These are phyloP conservation scores for Populus deltoides DNA, from an alignment of 345 rosid species.

Conservation along the genomic window DNA sequence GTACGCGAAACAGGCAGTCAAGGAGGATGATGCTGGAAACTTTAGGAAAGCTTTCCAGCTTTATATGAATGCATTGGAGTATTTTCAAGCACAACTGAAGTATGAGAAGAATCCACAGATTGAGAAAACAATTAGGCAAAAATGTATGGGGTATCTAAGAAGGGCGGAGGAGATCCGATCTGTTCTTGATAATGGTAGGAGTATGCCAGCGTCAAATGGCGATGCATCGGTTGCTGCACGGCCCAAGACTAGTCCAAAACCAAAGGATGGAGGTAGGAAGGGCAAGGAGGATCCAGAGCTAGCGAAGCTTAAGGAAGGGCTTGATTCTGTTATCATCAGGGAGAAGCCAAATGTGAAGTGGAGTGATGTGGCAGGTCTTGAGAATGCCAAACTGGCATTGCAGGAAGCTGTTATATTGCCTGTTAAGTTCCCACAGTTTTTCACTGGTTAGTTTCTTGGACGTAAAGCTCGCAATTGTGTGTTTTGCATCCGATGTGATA, in stretches of 20 bases:
- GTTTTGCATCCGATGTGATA: neutral
- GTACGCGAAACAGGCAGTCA: constrained; percentile 86
- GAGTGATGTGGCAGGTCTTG: constrained; percentile 90
- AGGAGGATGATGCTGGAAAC: constrained; percentile 80
- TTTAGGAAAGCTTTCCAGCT: constrained; percentile 72
- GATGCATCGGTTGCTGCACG: constrained; percentile 57
- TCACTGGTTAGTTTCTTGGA: constrained; percentile 52
- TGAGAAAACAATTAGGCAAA: constrained; percentile 66
- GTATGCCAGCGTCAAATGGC: constrained; percentile 56
- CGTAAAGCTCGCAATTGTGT: neutral
- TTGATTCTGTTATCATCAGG: constrained; percentile 72
- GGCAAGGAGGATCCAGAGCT: constrained; percentile 82
- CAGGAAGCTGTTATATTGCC: constrained; percentile 95
- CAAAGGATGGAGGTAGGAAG: constrained; percentile 37
- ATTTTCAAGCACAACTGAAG: constrained; percentile 83
- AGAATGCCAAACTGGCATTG: constrained; percentile 80
- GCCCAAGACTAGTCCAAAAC: constrained; percentile 63
- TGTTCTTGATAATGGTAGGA: constrained; percentile 70
- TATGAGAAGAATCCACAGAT: constrained; percentile 91
- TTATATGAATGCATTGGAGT: constrained; percentile 89
- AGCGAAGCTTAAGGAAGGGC: constrained; percentile 74
- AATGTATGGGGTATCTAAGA: constrained; percentile 73
- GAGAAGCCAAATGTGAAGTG: constrained; percentile 86
- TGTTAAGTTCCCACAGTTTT: constrained; percentile 84
- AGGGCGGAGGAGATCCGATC: constrained; percentile 92